A percentile compares a stretch with the other conserved stretches of the same genome.
These are phyloP conservation scores for Lipomyces spencermartinsiae DNA, from an alignment of 805 yeast species.

Conservation along the genomic window DNA sequence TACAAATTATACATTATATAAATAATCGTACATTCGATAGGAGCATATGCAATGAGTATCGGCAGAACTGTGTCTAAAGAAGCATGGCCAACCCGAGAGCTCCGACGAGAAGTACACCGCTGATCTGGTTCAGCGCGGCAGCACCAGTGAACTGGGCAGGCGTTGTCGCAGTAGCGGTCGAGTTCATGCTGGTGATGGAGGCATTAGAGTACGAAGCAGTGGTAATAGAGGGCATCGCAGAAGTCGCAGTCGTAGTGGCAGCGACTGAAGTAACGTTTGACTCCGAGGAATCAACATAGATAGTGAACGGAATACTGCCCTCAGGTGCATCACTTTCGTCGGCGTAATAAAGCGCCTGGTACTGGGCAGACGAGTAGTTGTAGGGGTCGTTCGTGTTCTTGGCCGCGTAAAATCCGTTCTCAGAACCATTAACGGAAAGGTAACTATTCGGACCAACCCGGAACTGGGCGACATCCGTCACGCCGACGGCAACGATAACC, in stretches of 20 bases:
- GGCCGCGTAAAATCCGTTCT: constrained; percentile 51
- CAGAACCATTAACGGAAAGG: constrained; percentile 46
- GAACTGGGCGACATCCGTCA: neutral
- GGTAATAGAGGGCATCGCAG: constrained; percentile 2
- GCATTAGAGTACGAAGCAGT: neutral
- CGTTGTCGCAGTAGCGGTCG: neutral
- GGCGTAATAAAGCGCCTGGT: constrained; percentile 43
- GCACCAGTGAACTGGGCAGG: constrained; percentile 4
- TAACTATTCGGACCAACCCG: constrained; percentile 31
- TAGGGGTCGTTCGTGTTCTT: constrained; percentile 56
- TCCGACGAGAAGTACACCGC: neutral
- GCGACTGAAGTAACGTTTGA: neutral
- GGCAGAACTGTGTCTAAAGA: neutral
- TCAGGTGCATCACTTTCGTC: constrained; percentile 41
- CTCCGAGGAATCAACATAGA: constrained; percentile 17
- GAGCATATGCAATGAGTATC: no score
- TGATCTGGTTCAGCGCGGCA: constrained; percentile 2
- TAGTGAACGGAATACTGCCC: constrained; percentile 39
- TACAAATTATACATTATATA: no score
- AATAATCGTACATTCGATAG: no score
- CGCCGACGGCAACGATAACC: constrained; percentile 15
- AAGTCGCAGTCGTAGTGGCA: neutral
- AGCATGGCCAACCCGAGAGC: neutral
- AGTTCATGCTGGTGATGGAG: neutral
- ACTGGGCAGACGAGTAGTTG: constrained; percentile 46